A percentile compares a stretch with the other conserved stretches of the same genome.
Evolutionary conservation across 345 rosid genomes (phyloP).

Genomic region (Eutrema yunnanense): DNA sequence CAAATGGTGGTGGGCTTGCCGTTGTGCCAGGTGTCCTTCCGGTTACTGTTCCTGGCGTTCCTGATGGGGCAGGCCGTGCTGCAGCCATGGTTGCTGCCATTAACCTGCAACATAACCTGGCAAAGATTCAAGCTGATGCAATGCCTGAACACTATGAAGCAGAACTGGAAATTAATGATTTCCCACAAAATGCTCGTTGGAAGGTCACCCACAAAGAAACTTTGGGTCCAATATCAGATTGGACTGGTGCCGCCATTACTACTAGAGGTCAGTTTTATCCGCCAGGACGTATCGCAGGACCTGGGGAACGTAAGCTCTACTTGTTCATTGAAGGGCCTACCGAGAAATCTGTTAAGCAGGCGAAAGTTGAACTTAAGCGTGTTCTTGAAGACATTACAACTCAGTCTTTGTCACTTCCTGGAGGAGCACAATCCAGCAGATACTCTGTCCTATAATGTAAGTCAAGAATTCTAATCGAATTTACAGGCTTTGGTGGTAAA

Average conservation of each 20-base stretch:
- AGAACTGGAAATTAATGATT: constrained; percentile 91
- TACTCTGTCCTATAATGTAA: constrained; percentile 82
- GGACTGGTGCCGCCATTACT: constrained; percentile 96
- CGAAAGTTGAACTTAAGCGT: constrained; percentile 79
- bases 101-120: constrained; percentile 79
- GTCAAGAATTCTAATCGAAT: constrained; percentile 21
- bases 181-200: constrained; percentile 98
- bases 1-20: constrained; percentile 40
- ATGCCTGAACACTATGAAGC: constrained; percentile 98
- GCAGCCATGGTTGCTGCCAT: constrained; percentile 92
- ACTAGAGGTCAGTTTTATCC: constrained; percentile 84
- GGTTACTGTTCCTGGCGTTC: constrained; percentile 36
- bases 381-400: constrained; percentile 86
- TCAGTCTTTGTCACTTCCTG: constrained; percentile 81
- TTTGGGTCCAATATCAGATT: constrained; percentile 90
- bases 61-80: constrained; percentile 79
- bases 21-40: constrained; percentile 43
- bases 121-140: constrained; percentile 94
- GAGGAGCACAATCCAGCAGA: constrained; percentile 85
- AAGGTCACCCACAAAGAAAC: constrained; percentile 99
- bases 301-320: constrained; percentile 90
- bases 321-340: constrained; percentile 90
- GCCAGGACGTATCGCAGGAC: constrained; percentile 55
- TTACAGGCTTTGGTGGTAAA: constrained; percentile 2
- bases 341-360: constrained; percentile 82